These are phyloP conservation scores for Melanogaster broomeanus DNA, from an alignment of 768 basidiomycete species.

Conservation along the genomic window DNA sequence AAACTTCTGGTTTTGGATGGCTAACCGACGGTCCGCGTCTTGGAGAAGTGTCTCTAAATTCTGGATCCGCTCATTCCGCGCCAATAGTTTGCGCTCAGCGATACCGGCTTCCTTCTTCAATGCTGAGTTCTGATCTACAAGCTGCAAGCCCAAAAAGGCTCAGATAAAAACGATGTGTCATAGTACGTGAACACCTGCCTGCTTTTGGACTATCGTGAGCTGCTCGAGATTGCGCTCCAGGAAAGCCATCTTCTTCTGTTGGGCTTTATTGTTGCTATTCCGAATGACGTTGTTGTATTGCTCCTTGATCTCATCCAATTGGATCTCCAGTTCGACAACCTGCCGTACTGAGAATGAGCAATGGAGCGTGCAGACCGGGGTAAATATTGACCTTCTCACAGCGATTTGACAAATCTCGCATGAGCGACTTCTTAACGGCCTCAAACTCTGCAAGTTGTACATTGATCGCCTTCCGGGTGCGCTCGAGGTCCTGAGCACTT, in stretches of 20 bases:
- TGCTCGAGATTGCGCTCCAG: constrained; percentile 96
- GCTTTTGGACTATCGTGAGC: constrained; percentile 94
- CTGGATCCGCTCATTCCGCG: constrained; percentile 96
- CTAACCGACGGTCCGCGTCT: constrained; percentile 90
- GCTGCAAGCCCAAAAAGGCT: constrained; percentile 47
- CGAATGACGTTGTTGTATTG: constrained; percentile 99
- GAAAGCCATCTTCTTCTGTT: constrained; percentile 99
- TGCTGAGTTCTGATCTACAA: constrained; percentile 96
- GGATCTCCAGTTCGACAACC: constrained; percentile 99
- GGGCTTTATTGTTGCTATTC: constrained; percentile 97
- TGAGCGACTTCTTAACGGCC: constrained; percentile 96
- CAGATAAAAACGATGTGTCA: not conserved
- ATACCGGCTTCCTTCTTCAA: constrained; percentile 98
- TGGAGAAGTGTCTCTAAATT: constrained; percentile 92
- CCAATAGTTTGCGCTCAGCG: constrained; percentile 93
- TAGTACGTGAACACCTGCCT: constrained; percentile 52
- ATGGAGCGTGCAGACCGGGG: constrained; percentile 10
- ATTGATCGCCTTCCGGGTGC: constrained; percentile 94
- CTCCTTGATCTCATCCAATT: constrained; percentile 97
- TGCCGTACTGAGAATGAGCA: constrained; percentile 32
- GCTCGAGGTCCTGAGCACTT: constrained; percentile 95
- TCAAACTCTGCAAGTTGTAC: constrained; percentile 99
- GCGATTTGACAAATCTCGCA: constrained; percentile 98
- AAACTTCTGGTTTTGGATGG: constrained; percentile 94
- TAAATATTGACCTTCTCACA: constrained; percentile 85